Conservation (phyloP, 1,139 yeast species). For the Candida tetrigidarum region DNA sequence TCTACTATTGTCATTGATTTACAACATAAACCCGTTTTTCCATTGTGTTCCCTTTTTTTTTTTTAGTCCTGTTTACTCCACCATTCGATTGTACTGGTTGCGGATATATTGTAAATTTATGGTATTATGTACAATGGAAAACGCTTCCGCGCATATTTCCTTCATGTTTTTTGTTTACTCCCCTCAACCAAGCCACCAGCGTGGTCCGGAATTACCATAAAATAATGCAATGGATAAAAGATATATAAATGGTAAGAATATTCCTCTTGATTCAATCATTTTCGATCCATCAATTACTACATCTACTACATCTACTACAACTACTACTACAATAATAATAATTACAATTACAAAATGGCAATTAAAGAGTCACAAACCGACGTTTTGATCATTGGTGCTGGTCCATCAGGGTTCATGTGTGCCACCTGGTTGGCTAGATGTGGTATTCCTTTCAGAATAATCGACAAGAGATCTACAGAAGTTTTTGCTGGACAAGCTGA, state of each 20-base stretch:
- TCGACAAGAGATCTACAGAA: conserved; percentile 31
- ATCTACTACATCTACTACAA: neutral
- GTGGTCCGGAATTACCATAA: neutral
- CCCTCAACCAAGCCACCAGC: neutral
- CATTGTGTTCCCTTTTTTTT: too few species aligned
- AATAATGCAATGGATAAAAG: neutral
- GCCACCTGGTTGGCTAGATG: conserved; percentile 32
- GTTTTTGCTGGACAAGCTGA: conserved; percentile 38
- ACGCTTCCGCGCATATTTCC: conserved; percentile 1
- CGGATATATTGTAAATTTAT: neutral
- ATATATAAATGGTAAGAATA: neutral
- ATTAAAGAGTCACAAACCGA: conserved; percentile 28
- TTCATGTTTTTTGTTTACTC: neutral
- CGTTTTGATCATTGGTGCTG: conserved; percentile 39
- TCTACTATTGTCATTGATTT: too few species aligned
- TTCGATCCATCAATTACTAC: neutral
- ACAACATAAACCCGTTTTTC: too few species aligned
- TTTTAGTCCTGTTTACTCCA: neutral
- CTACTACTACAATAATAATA: neutral
- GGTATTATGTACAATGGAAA: neutral
- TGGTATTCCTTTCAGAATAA: conserved; percentile 31
- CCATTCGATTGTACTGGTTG: neutral
- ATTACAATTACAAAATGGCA: neutral
- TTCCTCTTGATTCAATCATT: neutral
- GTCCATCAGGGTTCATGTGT: conserved; percentile 37